Percentiles rank a stretch among this genome's conserved stretches.
Conservation (phyloP, 2,329 filamentous ascomycete species). For the Cladorrhinum sp. region DNA sequence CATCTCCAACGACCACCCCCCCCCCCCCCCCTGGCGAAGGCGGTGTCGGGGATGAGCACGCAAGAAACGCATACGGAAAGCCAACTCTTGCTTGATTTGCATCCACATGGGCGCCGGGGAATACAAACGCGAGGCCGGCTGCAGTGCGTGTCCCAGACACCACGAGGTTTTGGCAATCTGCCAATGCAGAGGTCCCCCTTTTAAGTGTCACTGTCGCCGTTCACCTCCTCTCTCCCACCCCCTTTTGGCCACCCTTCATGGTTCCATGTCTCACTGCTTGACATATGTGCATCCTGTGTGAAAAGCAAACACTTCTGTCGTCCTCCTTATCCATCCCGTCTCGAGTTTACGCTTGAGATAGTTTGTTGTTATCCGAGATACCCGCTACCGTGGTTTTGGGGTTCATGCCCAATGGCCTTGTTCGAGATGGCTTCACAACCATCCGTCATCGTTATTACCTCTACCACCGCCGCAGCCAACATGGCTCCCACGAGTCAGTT, state of each 20-base stretch:
- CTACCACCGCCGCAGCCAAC: not conserved
- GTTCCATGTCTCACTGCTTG: conserved; percentile 27
- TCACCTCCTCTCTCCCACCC: conserved; percentile 2
- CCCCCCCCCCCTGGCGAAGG: not conserved
- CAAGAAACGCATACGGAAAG: not conserved
- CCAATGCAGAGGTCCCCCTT: conserved; percentile 17
- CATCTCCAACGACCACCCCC: not conserved
- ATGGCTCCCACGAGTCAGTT: not conserved
- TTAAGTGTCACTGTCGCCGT: conserved; percentile 26
- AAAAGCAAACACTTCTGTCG: conserved; percentile 22
- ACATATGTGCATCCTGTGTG: conserved; percentile 19
- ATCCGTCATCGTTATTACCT: not conserved
- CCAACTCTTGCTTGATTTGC: conserved; percentile 3
- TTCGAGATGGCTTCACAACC: conserved; percentile 12
- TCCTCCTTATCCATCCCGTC: conserved; percentile 2
- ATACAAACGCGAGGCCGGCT: conserved; percentile 27
- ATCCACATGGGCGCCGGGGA: conserved; percentile 22
- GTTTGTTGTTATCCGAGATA: conserved; percentile 5
- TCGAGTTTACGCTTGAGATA: not conserved
- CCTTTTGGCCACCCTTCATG: conserved; percentile 3
- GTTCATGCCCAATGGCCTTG: not conserved
- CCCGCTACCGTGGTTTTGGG: conserved; percentile 24
- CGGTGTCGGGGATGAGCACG: not conserved
- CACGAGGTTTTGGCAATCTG: conserved; percentile 19
- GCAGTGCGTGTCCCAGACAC: conserved; percentile 26